A percentile compares a stretch with the other conserved stretches of the same genome.
phyloP scores from a whole-genome alignment of 2,329 filamentous ascomycete genomes.

The Fusarium burgessii region DNA sequence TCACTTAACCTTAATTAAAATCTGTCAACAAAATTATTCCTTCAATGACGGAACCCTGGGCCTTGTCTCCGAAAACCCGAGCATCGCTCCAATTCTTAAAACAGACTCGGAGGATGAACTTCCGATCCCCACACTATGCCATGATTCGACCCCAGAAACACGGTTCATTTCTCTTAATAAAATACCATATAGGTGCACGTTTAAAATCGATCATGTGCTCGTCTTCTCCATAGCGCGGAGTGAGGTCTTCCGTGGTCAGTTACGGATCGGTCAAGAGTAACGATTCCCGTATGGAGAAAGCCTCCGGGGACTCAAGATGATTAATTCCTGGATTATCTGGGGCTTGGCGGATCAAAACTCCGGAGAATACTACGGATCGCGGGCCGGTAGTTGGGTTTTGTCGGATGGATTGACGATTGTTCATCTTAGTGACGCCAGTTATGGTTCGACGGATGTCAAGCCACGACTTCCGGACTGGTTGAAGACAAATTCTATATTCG shows the following conservation, averaged over 20 bases:
- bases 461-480: not conserved
- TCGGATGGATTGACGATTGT: not conserved
- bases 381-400: conserved; percentile 5
- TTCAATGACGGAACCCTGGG: conserved; percentile 21
- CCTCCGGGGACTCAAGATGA: not conserved
- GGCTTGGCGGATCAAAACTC: not conserved
- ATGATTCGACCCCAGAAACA: not conserved
- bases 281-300: conserved; percentile 9
- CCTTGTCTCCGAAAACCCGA: conserved; percentile 19
- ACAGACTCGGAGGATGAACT: conserved; percentile 20
- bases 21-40: not conserved
- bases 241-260: conserved; percentile 18
- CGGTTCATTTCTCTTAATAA: not conserved
- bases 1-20: not conserved
- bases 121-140: conserved; percentile 28
- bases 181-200: not conserved
- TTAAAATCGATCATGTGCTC: conserved; percentile 17
- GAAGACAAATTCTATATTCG: not conserved
- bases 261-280: conserved; percentile 1
- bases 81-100: conserved; percentile 2
- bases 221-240: not conserved
- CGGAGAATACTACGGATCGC: not conserved
- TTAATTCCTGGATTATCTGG: rapidly evolving
- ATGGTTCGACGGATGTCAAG: not conserved
- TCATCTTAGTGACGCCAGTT: not conserved